Evolutionary conservation across 2,329 filamentous ascomycete species (phyloP).

Genomic region (Stemphylium beticola): DNA sequence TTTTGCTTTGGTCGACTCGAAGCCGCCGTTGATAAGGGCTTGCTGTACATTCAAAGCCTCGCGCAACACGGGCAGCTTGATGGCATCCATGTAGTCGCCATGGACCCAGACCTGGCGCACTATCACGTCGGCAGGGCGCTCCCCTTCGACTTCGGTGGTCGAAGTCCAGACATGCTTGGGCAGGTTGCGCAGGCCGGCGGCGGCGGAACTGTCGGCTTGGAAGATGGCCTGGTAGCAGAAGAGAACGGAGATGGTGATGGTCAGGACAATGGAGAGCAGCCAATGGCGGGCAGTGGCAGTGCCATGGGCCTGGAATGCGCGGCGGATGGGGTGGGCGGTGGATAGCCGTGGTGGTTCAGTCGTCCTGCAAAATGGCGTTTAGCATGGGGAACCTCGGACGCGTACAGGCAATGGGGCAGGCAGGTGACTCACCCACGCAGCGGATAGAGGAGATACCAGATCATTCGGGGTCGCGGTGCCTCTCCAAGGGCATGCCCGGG

Average conservation of each 20-base stretch:
- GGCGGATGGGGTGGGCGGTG: slow-evolving; percentile 69
- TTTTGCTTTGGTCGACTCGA: slow-evolving; percentile 17
- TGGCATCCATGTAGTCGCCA: slow-evolving; percentile 78
- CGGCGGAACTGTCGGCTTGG: slow-evolving; percentile 74
- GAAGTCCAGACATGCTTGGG: slow-evolving; percentile 84
- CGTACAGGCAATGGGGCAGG: not conserved
- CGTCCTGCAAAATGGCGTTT: slow-evolving; percentile 60
- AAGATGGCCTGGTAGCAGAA: slow-evolving; percentile 78
- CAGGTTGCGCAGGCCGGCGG: slow-evolving; percentile 72
- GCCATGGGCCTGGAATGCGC: slow-evolving; percentile 71
- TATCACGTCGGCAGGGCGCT: slow-evolving; percentile 68
- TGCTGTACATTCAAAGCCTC: slow-evolving; percentile 74
- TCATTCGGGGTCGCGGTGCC: slow-evolving; percentile 57
- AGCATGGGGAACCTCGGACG: slow-evolving; percentile 14
- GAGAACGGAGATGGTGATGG: slow-evolving; percentile 72
- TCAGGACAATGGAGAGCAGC: slow-evolving; percentile 73
- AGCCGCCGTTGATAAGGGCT: slow-evolving; percentile 63
- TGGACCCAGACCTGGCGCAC: slow-evolving; percentile 85
- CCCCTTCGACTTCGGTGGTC: slow-evolving; percentile 66
- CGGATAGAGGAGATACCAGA: slow-evolving; percentile 80
- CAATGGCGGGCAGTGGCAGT: slow-evolving; percentile 75
- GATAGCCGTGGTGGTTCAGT: slow-evolving; percentile 73
- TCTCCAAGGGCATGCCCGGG: slow-evolving; percentile 32
- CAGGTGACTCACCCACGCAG: slow-evolving; percentile 69
- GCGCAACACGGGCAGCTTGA: slow-evolving; percentile 69